phyloP scores from a whole-genome alignment of 108 stramenopile genomes.

The Skeletonema marinoi region DNA sequence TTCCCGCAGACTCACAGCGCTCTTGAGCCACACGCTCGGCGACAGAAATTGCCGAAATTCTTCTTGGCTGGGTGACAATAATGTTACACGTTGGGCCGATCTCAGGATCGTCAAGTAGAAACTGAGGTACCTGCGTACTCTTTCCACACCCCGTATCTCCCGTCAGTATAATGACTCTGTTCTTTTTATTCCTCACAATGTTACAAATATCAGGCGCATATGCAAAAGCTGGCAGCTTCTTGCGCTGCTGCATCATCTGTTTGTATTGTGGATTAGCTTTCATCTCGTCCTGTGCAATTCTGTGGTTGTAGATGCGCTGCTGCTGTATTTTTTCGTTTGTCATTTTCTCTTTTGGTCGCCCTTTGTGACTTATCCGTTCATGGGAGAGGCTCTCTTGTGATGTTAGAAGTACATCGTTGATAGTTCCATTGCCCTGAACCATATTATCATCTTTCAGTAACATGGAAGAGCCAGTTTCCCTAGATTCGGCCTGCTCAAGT shows the following conservation, averaged over 20 bases:
- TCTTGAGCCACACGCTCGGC: constrained; percentile 90
- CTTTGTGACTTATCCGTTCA: constrained; percentile 6
- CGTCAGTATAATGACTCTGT: constrained; percentile 61
- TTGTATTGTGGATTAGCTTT: constrained; percentile 36
- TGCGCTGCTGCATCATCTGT: constrained; percentile 46
- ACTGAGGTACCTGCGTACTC: constrained; percentile 90
- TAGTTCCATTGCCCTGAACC: neutral
- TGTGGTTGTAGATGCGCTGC: constrained; percentile 26
- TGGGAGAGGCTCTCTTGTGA: neutral
- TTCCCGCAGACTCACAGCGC: constrained; percentile 40
- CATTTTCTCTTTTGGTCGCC: constrained; percentile 22
- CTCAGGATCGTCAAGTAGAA: constrained; percentile 62
- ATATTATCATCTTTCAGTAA: constrained; percentile 19
- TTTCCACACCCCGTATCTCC: constrained; percentile 75
- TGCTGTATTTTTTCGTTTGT: neutral
- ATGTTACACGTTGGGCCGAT: constrained; percentile 68
- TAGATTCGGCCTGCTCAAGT: constrained; percentile 52
- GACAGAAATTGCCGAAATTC: constrained; percentile 91
- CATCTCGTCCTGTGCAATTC: constrained; percentile 22
- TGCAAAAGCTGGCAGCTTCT: constrained; percentile 57
- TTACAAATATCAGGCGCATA: constrained; percentile 58
- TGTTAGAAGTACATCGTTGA: neutral
- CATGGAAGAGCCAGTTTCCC: constrained; percentile 64
- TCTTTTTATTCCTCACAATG: constrained; percentile 36
- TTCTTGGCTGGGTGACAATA: constrained; percentile 89